These are phyloP conservation scores for Colletotrichum lentis DNA, from an alignment of 2,329 filamentous ascomycete species.

Conservation along the genomic window DNA sequence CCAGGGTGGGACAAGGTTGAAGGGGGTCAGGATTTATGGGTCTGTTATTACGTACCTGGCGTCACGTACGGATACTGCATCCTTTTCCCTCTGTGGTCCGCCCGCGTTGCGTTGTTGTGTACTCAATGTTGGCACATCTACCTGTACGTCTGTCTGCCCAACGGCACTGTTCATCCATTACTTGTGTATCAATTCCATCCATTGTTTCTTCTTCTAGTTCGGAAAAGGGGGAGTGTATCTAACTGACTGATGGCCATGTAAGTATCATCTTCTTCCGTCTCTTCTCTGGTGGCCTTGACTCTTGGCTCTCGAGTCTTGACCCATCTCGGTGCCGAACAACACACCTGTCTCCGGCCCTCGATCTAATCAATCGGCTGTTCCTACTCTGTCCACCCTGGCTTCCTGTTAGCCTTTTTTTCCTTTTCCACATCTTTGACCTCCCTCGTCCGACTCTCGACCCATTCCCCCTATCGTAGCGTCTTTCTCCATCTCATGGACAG, in stretches of 20 bases:
- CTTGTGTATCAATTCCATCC: not conserved
- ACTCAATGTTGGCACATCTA: too few species aligned
- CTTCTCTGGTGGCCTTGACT: not conserved
- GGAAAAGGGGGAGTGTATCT: not conserved
- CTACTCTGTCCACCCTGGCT: not conserved
- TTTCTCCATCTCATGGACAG: slow-evolving; percentile 1
- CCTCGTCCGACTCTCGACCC: slow-evolving; percentile 7
- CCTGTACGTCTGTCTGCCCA: too few species aligned
- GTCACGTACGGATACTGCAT: not conserved
- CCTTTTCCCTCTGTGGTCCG: not conserved
- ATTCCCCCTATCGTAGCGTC: not conserved
- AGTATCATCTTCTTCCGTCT: not conserved
- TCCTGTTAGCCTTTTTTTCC: not conserved
- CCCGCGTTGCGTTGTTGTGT: not conserved
- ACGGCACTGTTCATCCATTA: slow-evolving; percentile 2
- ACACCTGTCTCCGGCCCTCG: slow-evolving; percentile 6
- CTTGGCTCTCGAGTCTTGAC: not conserved
- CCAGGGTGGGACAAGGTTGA: slow-evolving; percentile 27
- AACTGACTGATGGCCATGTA: not conserved
- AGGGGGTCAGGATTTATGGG: slow-evolving; percentile 38
- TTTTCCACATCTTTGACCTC: slow-evolving; percentile 3
- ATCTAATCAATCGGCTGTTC: not conserved
- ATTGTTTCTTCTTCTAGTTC: not conserved
- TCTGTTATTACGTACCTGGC: not conserved
- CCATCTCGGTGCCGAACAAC: slow-evolving; percentile 8